These are phyloP conservation scores for Cystobasidium slooffiae DNA, from an alignment of 1,284 basidiomycete species.

Conservation along the genomic window DNA sequence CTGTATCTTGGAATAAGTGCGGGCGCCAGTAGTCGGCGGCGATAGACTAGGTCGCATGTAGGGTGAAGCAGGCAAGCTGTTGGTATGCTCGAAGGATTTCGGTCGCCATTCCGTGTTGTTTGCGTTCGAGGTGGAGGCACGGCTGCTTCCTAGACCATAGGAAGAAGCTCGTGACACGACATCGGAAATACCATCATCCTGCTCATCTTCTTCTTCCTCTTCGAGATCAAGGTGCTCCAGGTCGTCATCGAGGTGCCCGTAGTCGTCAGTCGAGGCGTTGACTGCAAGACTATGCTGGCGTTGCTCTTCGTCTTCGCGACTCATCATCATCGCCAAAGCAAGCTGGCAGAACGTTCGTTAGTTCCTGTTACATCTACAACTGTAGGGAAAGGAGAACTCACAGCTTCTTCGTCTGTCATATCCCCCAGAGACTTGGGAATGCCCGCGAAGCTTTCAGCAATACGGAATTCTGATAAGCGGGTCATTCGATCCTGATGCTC, in stretches of 20 bases:
- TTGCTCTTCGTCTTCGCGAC: constrained; percentile 49
- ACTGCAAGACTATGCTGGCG: not conserved
- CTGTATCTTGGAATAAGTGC: constrained; percentile 45
- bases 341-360: constrained; percentile 11
- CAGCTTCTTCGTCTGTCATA: constrained; percentile 52
- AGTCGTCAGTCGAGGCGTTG: constrained; percentile 43
- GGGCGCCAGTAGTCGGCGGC: constrained; percentile 16
- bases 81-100: not conserved
- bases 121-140: not conserved
- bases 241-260: constrained; percentile 42
- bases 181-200: constrained; percentile 16
- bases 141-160: constrained; percentile 21
- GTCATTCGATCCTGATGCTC: constrained; percentile 44
- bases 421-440: constrained; percentile 40
- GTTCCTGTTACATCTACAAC: not conserved
- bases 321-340: constrained; percentile 51
- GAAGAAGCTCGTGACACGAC: constrained; percentile 16
- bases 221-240: constrained; percentile 7
- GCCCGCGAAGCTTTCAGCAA: constrained; percentile 16
- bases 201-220: constrained; percentile 10
- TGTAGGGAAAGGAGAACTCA: not conserved
- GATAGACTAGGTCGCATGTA: constrained; percentile 40
- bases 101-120: constrained; percentile 1
- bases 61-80: constrained; percentile 14
- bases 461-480: constrained; percentile 5